These are phyloP conservation scores for Solanum corneliomulleri DNA, from an alignment of 257 asterid genomes.

Conservation along the genomic window DNA sequence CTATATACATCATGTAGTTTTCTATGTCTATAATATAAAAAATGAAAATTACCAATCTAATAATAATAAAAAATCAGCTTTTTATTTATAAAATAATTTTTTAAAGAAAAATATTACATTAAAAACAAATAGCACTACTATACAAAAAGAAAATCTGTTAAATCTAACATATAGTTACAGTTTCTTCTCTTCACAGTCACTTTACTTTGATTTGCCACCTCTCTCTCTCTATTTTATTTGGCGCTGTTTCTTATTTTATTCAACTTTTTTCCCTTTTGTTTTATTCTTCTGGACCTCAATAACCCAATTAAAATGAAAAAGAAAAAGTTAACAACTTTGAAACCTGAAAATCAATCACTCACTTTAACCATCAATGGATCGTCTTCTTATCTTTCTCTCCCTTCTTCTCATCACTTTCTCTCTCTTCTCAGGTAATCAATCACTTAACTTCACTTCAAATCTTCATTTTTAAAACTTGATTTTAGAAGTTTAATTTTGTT, in stretches of 20 bases:
- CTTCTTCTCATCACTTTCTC: conserved; percentile 27
- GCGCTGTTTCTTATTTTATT: background rate
- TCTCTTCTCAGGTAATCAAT: conserved; percentile 31
- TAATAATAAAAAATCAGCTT: too few relatives aligned
- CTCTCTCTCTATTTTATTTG: background rate
- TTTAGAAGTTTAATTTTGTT: background rate
- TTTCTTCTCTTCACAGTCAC: background rate
- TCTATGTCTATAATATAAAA: too few relatives aligned
- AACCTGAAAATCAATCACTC: background rate
- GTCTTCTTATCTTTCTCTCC: conserved; percentile 18
- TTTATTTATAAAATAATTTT: too few relatives aligned
- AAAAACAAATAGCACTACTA: background rate
- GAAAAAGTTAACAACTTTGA: background rate
- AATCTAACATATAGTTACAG: background rate
- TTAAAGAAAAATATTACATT: too few relatives aligned
- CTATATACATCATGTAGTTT: too few relatives aligned
- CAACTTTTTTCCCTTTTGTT: background rate
- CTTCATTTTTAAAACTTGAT: too few relatives aligned
- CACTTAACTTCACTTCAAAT: background rate
- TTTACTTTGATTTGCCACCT: background rate
- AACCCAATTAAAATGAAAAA: background rate
- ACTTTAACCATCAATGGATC: conserved; percentile 20
- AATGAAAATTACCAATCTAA: too few relatives aligned
- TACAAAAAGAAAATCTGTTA: background rate
- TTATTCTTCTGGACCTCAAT: background rate